These are phyloP conservation scores for Ophiostoma piceae DNA, from an alignment of 2,329 filamentous ascomycete genomes.

Conservation along the genomic window DNA sequence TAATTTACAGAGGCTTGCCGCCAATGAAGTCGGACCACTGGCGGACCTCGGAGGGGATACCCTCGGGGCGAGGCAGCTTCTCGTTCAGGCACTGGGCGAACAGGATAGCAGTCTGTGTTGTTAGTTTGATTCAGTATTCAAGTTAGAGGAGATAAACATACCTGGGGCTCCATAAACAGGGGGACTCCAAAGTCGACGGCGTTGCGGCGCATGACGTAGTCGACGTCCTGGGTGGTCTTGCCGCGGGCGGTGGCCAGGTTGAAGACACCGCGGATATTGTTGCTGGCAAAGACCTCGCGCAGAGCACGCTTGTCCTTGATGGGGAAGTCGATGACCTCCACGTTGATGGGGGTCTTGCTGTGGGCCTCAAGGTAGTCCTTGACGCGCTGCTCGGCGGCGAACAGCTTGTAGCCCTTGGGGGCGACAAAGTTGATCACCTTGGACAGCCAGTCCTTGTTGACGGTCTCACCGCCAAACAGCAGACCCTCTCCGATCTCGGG, in stretches of 20 bases:
- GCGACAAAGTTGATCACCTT: constrained; percentile 76
- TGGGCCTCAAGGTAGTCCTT: constrained; percentile 75
- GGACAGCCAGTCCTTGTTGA: constrained; percentile 59
- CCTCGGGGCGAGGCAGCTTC: constrained; percentile 84
- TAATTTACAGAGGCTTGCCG: constrained; percentile 66
- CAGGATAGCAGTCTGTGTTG: constrained; percentile 75
- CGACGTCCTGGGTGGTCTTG: constrained; percentile 80
- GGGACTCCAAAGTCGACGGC: constrained; percentile 97
- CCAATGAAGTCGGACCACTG: constrained; percentile 95
- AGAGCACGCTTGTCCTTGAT: constrained; percentile 93
- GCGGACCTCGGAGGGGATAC: constrained; percentile 84
- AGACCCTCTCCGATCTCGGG: constrained; percentile 93
- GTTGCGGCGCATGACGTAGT: constrained; percentile 98
- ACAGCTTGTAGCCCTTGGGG: constrained; percentile 92
- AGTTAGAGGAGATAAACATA: constrained; percentile 37
- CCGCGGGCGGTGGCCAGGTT: constrained; percentile 82
- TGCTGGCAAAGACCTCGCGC: constrained; percentile 91
- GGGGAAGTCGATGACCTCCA: constrained; percentile 95
- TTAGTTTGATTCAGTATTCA: background rate
- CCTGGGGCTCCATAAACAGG: constrained; percentile 97
- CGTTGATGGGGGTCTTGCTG: constrained; percentile 57
- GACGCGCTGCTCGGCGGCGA: constrained; percentile 72
- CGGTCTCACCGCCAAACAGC: constrained; percentile 76
- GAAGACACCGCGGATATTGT: constrained; percentile 93
- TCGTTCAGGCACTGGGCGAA: constrained; percentile 96